Conservation (phyloP, 352 stramenopile genomes). For the Achlya hypogyna region DNA sequence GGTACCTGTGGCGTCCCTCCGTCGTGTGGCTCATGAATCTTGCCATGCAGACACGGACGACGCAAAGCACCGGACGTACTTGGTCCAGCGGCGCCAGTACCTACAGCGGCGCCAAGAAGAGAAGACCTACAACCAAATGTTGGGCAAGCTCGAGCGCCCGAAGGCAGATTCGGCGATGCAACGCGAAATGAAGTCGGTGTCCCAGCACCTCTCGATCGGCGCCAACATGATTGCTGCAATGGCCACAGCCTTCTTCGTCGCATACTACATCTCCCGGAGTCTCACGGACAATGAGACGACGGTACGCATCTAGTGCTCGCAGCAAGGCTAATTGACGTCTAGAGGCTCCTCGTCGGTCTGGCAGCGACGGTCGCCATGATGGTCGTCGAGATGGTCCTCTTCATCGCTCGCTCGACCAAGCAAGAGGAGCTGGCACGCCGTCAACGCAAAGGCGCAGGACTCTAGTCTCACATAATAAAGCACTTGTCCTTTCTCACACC, state of each 20-base stretch:
- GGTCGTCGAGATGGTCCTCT: conserved; percentile 83
- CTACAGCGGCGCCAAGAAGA: conserved; percentile 72
- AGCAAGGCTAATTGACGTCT: neutral
- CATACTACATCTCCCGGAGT: conserved; percentile 60
- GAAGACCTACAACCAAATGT: conserved; percentile 62
- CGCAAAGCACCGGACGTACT: conserved; percentile 1
- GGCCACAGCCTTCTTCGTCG: conserved; percentile 67
- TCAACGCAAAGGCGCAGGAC: neutral
- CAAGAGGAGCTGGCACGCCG: conserved; percentile 17
- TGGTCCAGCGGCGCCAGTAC: conserved; percentile 45
- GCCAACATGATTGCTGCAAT: conserved; percentile 79
- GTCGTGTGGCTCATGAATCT: neutral
- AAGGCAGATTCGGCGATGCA: conserved; percentile 38
- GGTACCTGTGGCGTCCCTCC: neutral
- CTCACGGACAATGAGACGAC: conserved; percentile 69
- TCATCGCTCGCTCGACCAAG: conserved; percentile 66
- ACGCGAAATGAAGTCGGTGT: conserved; percentile 49
- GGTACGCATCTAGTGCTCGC: conserved; percentile 26
- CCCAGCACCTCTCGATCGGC: conserved; percentile 71
- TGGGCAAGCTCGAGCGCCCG: conserved; percentile 55
- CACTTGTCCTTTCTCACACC: neutral
- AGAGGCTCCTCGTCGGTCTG: conserved; percentile 60
- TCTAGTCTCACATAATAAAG: neutral
- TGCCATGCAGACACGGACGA: neutral
- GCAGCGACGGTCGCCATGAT: conserved; percentile 75